Conservation (phyloP, 1,284 basidiomycete genomes). For the Ceratobasidium sp. region DNA sequence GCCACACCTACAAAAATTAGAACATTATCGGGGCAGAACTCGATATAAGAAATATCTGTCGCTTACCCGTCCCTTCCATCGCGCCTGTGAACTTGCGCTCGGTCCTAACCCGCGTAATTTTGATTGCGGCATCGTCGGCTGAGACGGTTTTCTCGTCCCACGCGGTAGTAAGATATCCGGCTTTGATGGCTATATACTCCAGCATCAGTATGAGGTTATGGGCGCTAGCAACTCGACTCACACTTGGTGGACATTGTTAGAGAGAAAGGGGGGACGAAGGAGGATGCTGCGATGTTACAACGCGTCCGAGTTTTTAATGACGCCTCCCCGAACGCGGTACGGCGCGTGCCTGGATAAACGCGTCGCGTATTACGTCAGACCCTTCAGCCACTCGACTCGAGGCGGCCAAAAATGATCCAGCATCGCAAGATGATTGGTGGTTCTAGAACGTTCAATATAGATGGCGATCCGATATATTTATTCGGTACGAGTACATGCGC, state of each 20-base stretch:
- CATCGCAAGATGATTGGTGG: no score
- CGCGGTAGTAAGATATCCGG: constrained; percentile 2
- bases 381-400: not conserved
- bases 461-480: no score
- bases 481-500: no score
- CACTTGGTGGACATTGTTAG: constrained; percentile 20
- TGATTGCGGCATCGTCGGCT: constrained; percentile 4
- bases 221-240: not conserved
- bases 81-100: constrained; percentile 41
- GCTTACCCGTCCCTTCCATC: not conserved
- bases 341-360: not conserved
- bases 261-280: not conserved
- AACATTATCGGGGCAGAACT: not conserved
- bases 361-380: constrained; percentile 11
- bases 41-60: no score
- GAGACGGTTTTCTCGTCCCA: constrained; percentile 41
- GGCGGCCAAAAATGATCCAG: not conserved
- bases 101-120: constrained; percentile 39
- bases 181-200: constrained; percentile 12
- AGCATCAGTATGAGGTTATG: not conserved
- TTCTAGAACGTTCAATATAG: no score
- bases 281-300: not conserved
- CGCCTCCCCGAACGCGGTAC: not conserved
- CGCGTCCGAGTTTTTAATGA: not conserved
- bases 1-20: constrained; percentile 17